phyloP scores from a whole-genome alignment of 2,329 filamentous ascomycete genomes.

The Colletotrichum sp. region DNA sequence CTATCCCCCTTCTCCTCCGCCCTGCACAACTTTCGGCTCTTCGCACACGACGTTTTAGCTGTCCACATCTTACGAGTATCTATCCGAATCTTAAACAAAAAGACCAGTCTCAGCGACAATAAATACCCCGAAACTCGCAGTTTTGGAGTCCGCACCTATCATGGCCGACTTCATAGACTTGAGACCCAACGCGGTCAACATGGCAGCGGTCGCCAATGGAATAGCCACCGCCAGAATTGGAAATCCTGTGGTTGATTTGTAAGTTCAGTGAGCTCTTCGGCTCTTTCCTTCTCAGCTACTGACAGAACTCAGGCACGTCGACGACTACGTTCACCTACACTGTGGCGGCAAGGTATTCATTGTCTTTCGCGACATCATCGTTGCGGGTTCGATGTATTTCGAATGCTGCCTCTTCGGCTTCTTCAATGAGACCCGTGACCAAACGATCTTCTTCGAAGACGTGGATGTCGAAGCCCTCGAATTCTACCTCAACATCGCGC shows the following conservation, averaged over 20 bases:
- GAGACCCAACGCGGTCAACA: neutral
- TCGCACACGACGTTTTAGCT: neutral
- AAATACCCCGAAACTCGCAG: neutral
- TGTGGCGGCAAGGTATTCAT: neutral
- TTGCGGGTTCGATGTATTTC: slow-evolving; percentile 10
- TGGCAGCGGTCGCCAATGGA: neutral
- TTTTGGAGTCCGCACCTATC: neutral
- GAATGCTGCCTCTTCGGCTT: slow-evolving; percentile 3
- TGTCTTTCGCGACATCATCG: slow-evolving; percentile 8
- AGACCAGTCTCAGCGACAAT: neutral
- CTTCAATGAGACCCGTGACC: neutral
- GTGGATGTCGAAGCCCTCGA: neutral
- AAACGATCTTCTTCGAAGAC: neutral
- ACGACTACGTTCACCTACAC: slow-evolving; percentile 4
- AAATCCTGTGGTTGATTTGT: neutral
- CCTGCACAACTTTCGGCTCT: neutral
- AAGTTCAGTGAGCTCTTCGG: neutral
- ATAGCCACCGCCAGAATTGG: neutral
- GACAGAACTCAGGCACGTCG: neutral
- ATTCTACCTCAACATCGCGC: slow-evolving; percentile 1
- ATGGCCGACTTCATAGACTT: neutral
- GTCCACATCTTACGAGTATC: neutral
- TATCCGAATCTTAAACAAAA: neutral
- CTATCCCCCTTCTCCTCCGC: neutral
- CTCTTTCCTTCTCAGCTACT: neutral